These are phyloP conservation scores for Tuber indicum DNA, from an alignment of 495 filamentous ascomycete species.

Conservation along the genomic window DNA sequence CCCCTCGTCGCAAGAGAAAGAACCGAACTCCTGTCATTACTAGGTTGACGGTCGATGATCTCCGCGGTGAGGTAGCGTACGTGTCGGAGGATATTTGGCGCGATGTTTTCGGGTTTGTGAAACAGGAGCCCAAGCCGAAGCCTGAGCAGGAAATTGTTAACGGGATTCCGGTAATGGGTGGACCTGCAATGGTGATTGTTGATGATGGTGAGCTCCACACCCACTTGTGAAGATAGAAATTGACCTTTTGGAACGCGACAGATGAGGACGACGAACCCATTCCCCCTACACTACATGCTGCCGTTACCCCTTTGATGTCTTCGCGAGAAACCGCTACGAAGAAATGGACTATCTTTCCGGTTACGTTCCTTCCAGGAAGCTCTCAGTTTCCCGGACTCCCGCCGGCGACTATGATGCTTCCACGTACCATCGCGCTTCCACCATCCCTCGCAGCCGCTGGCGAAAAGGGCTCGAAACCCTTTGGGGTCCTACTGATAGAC, in stretches of 20 bases:
- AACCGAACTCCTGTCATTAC: conserved; percentile 56
- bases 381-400: conserved; percentile 53
- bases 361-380: conserved; percentile 47
- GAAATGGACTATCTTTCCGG: conserved; percentile 77
- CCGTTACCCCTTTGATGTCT: conserved; percentile 66
- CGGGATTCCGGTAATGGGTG: conserved; percentile 14
- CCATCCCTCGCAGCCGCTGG: conserved; percentile 52
- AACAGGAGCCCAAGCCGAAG: conserved; percentile 41
- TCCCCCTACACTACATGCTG: conserved; percentile 47
- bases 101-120: conserved; percentile 65
- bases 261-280: conserved; percentile 39
- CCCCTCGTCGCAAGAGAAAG: conserved; percentile 41
- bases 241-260: conserved; percentile 15
- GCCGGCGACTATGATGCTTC: conserved; percentile 72
- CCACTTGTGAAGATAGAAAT: conserved; percentile 8
- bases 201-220: conserved; percentile 27
- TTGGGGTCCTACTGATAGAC: conserved; percentile 77
- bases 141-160: conserved; percentile 42
- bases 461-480: conserved; percentile 52
- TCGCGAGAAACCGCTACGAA: conserved; percentile 54
- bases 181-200: conserved; percentile 13
- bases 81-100: conserved; percentile 78
- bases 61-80: conserved; percentile 81
- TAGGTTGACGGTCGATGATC: conserved; percentile 69
- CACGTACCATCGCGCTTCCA: conserved; percentile 73